Evolutionary conservation across 208 protist species (phyloP).

Genomic region (Leishmania amazonensis): DNA sequence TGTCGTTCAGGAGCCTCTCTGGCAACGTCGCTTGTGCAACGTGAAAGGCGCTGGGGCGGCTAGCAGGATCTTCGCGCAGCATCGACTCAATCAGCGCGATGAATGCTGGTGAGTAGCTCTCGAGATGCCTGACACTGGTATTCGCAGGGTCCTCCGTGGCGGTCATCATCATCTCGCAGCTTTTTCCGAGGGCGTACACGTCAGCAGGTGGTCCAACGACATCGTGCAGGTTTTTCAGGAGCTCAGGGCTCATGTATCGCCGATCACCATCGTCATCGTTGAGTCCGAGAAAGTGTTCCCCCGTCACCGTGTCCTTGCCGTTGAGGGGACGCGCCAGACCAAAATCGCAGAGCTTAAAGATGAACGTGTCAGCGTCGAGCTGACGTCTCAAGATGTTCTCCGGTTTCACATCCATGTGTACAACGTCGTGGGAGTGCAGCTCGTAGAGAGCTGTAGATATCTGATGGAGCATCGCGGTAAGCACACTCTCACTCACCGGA

Average conservation of each 20-base stretch:
- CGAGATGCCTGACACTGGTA: constrained; percentile 18
- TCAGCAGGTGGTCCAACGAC: constrained; percentile 62
- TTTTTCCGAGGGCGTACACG: constrained; percentile 90
- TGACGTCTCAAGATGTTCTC: constrained; percentile 29
- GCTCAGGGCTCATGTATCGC: constrained; percentile 77
- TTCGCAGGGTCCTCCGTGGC: constrained; percentile 32
- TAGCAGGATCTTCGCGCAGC: constrained; percentile 30
- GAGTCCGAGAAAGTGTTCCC: constrained; percentile 58
- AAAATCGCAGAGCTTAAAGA: constrained; percentile 89
- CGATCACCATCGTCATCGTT: constrained; percentile 90
- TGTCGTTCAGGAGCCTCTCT: constrained; percentile 6
- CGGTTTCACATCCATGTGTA: constrained; percentile 90
- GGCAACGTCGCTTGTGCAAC: constrained; percentile 38
- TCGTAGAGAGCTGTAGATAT: constrained; percentile 70
- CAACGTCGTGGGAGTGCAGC: constrained; percentile 71
- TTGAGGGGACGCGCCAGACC: constrained; percentile 64
- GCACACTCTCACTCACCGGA: constrained; percentile 45
- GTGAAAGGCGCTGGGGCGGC: constrained; percentile 47
- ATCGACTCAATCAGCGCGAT: constrained; percentile 43
- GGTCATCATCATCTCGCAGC: constrained; percentile 68
- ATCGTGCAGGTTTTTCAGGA: constrained; percentile 39
- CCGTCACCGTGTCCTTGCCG: constrained; percentile 24
- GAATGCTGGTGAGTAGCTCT: constrained; percentile 38
- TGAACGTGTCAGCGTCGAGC: constrained; percentile 32
- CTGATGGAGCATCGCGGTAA: constrained; percentile 69